Evolutionary conservation across 768 basidiomycete genomes (phyloP).

Genomic region (Leccinum boreale): DNA sequence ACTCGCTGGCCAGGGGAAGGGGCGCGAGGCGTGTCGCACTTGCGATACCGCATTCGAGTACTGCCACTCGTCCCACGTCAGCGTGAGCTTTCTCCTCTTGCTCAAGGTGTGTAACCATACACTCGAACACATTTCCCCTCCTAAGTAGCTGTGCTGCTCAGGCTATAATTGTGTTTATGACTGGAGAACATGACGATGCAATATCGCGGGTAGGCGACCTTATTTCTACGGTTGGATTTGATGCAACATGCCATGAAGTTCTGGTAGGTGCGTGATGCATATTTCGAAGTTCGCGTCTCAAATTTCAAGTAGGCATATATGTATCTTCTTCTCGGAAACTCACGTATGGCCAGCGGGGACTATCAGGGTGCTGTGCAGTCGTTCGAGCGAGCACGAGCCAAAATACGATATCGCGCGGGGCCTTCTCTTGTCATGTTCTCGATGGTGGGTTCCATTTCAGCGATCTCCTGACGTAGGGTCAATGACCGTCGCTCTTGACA

Average conservation of each 20-base stretch:
- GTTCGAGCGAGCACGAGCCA: not conserved
- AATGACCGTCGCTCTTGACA: not conserved
- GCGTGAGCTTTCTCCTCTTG: not conserved
- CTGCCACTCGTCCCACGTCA: not conserved
- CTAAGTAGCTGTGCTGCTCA: not conserved
- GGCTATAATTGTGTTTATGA: not conserved
- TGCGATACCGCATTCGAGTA: not conserved
- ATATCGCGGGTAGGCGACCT: not conserved
- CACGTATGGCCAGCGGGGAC: not conserved
- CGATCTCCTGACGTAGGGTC: not conserved
- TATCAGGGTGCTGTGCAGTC: not conserved
- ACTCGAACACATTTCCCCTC: not conserved
- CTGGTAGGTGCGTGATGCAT: not conserved
- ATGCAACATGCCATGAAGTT: not conserved
- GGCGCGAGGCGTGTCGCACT: not conserved
- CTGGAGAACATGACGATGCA: not conserved
- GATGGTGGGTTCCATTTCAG: not conserved
- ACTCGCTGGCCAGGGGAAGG: not conserved
- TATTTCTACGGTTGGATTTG: not conserved
- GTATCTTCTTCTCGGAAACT: not conserved
- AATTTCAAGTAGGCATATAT: not conserved
- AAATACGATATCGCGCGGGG: not conserved
- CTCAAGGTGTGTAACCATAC: not conserved
- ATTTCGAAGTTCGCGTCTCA: not conserved
- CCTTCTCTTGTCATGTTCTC: not conserved